phyloP scores from a whole-genome alignment of 2,329 filamentous ascomycete genomes.

The Hymenoscyphus fraxineus region DNA sequence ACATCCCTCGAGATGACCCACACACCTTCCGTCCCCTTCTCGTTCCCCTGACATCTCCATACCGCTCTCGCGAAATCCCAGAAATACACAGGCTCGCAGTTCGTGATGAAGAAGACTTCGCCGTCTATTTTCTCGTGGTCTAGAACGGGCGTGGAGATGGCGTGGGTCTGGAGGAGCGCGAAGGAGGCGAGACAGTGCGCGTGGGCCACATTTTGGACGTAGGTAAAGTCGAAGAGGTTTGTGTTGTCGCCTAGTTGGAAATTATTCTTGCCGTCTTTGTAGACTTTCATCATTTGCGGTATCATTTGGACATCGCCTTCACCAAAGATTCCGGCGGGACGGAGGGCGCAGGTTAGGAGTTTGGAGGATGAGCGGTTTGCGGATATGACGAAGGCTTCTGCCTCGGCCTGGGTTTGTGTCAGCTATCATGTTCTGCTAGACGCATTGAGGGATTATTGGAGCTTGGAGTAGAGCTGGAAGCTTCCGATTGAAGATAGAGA shows the following conservation, averaged over 20 bases:
- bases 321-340: constrained; percentile 86
- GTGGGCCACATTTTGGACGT: constrained; percentile 67
- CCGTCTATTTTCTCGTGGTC: constrained; percentile 75
- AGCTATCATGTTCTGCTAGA: not conserved
- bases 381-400: constrained; percentile 74
- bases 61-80: constrained; percentile 82
- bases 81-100: constrained; percentile 83
- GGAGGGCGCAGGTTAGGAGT: constrained; percentile 73
- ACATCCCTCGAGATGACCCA: constrained; percentile 52
- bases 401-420: constrained; percentile 53
- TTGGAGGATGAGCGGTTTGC: constrained; percentile 60
- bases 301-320: constrained; percentile 79
- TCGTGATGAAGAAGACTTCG: constrained; percentile 86
- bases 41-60: constrained; percentile 61
- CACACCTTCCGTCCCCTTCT: constrained; percentile 49
- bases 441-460: not conserved
- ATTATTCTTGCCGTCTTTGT: constrained; percentile 63
- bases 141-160: constrained; percentile 51
- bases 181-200: constrained; percentile 75
- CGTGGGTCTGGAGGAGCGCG: constrained; percentile 41
- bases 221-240: constrained; percentile 69
- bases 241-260: constrained; percentile 76
- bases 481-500: not conserved
- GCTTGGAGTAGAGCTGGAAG: not conserved
- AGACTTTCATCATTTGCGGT: constrained; percentile 69